These are phyloP conservation scores for Geoglossum cookeanum DNA, from an alignment of 2,329 filamentous ascomycete genomes.

Conservation along the genomic window DNA sequence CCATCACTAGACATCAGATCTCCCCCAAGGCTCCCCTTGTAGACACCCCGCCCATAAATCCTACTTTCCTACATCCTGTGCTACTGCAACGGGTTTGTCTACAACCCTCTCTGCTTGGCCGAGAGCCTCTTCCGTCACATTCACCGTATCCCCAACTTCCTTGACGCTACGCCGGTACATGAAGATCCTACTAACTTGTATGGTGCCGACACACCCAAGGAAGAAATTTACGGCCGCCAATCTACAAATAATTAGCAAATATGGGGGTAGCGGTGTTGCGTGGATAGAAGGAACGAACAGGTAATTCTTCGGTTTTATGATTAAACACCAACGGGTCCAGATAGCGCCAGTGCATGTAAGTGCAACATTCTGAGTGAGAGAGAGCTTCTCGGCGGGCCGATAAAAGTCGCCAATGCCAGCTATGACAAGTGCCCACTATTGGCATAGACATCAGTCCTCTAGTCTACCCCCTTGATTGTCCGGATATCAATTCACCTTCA, in stretches of 20 bases:
- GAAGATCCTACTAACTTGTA: conserved; percentile 64
- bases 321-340: conserved; percentile 97
- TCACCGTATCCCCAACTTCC: conserved; percentile 17
- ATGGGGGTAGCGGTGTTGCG: neutral
- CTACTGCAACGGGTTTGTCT: conserved; percentile 17
- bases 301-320: conserved; percentile 86
- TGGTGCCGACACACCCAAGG: conserved; percentile 68
- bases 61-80: conserved; percentile 18
- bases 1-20: too few species aligned
- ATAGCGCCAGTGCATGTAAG: conserved; percentile 82
- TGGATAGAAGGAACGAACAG: conserved; percentile 36
- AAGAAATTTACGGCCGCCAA: conserved; percentile 97
- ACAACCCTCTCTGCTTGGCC: conserved; percentile 12
- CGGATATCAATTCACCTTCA: conserved; percentile 40
- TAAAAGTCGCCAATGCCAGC: conserved; percentile 83
- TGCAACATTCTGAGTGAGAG: conserved; percentile 77
- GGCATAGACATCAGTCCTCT: neutral
- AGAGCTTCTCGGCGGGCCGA: conserved; percentile 82
- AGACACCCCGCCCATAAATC: too few species aligned
- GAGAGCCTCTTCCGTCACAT: conserved; percentile 19
- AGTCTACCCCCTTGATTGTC: neutral
- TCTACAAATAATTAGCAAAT: conserved; percentile 22
- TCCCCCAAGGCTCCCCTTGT: neutral
- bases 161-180: neutral
- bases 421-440: conserved; percentile 75